Evolutionary conservation across 1,284 basidiomycete genomes (phyloP).

Genomic region (Schizophyllum amplum): DNA sequence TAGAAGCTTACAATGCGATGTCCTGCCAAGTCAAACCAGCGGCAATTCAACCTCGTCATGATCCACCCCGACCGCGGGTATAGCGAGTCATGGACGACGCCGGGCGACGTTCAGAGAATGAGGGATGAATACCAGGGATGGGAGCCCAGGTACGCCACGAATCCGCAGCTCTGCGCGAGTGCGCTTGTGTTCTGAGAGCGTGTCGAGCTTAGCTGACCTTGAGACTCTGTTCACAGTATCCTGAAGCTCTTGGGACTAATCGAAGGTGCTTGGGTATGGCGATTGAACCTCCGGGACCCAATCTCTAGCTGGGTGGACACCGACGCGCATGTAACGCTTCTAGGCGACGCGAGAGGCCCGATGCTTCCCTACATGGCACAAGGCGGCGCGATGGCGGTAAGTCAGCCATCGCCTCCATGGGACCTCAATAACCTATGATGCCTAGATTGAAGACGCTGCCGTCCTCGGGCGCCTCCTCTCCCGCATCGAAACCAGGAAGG

Average conservation of each 20-base stretch:
- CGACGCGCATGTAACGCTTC: conserved; percentile 36
- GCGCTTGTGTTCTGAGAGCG: no score
- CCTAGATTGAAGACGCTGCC: conserved; percentile 29
- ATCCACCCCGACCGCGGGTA: conserved; percentile 32
- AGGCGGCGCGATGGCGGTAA: conserved; percentile 18
- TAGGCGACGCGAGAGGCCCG: conserved; percentile 55
- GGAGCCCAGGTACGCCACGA: conserved; percentile 39
- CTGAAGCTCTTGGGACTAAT: conserved; percentile 40
- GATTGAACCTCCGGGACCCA: conserved; percentile 36
- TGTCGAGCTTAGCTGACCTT: no score
- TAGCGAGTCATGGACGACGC: conserved; percentile 32
- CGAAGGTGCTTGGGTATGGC: conserved; percentile 40
- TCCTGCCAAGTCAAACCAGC: conserved; percentile 28
- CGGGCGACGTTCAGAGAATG: conserved; percentile 34
- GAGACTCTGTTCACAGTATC: conserved; percentile 25
- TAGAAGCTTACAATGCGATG: conserved; percentile 19
- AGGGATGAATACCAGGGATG: conserved; percentile 35
- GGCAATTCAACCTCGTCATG: conserved; percentile 43
- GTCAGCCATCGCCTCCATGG: conserved; percentile 11
- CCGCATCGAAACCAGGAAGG: conserved; percentile 13
- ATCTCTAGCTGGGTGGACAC: conserved; percentile 42
- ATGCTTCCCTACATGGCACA: conserved; percentile 37
- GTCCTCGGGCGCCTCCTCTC: conserved; percentile 27
- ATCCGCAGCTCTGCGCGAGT: no score
- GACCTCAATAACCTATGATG: background rate